Conservation (phyloP, 148 eudicot genomes). For the Camellia sinensis region DNA sequence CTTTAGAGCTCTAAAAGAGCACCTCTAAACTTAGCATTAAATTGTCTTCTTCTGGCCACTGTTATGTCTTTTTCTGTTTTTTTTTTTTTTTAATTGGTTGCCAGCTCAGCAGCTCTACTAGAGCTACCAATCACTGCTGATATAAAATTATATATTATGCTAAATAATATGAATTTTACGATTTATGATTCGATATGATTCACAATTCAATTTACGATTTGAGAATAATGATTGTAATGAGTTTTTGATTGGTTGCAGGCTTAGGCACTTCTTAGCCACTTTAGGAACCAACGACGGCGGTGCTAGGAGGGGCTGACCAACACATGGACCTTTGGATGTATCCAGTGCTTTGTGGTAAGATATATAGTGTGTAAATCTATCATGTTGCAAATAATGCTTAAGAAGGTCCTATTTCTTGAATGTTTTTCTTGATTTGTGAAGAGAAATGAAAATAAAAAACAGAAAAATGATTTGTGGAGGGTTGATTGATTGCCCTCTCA, state of each 20-base stretch:
- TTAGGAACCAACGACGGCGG: constrained; percentile 55
- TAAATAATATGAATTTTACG: no score
- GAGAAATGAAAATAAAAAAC: neutral
- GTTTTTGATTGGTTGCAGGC: constrained; percentile 39
- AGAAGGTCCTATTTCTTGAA: constrained; percentile 7
- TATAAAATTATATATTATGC: no score
- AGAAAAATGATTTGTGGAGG: neutral
- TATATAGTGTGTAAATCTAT: constrained; percentile 11
- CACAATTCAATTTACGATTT: no score
- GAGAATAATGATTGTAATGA: neutral
- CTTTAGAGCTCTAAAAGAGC: no score
- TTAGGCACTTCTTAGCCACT: constrained; percentile 47
- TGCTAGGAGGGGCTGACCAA: constrained; percentile 41
- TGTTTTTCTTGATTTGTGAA: neutral
- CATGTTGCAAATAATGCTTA: constrained; percentile 20
- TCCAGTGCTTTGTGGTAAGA: neutral
- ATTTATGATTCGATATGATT: no score
- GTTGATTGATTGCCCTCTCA: neutral
- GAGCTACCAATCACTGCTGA: no score
- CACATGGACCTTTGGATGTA: neutral
- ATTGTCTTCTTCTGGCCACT: no score
- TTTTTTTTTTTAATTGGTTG: no score
- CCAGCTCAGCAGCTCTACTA: no score
- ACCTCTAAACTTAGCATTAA: no score
- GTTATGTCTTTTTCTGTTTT: no score